Conservation (phyloP, 2,329 filamentous ascomycete genomes). For the Fonsecaea multimorphosa region DNA sequence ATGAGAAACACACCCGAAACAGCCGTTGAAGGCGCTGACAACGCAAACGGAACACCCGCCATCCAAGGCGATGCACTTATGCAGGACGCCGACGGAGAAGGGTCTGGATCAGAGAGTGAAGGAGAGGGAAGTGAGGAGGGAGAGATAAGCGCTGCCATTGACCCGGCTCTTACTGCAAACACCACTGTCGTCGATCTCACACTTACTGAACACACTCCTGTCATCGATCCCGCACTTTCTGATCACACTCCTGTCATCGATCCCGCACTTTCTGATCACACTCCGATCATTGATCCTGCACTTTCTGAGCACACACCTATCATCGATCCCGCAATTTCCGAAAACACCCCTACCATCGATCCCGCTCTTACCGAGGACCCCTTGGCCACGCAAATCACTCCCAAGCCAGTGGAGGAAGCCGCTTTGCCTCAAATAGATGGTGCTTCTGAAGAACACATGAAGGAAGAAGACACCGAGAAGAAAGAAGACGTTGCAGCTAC, state of each 20-base stretch:
- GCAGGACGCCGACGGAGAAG: conserved; percentile 23
- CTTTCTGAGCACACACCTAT: conserved; percentile 4
- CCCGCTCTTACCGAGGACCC: conserved; percentile 7
- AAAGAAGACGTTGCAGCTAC: neutral
- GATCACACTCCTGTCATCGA: too few species aligned
- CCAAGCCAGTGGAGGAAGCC: conserved; percentile 4
- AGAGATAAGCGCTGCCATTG: conserved; percentile 31
- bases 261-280: too few species aligned
- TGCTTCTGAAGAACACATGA: conserved; percentile 8
- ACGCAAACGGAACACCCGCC: conserved; percentile 8
- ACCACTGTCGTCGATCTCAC: conserved; percentile 10
- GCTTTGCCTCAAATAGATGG: conserved; percentile 3
- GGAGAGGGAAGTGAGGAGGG: conserved; percentile 40
- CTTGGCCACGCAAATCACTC: neutral
- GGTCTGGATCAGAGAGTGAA: conserved; percentile 34
- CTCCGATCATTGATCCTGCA: conserved; percentile 7
- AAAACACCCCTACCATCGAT: neutral
- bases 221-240: conserved; percentile 4
- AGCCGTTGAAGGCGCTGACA: conserved; percentile 9
- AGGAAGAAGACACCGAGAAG: conserved; percentile 3
- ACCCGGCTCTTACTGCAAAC: neutral
- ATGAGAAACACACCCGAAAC: conserved; percentile 19
- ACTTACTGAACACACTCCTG: conserved; percentile 5
- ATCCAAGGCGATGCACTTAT: conserved; percentile 18
- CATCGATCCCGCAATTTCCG: neutral